Evolutionary conservation across 192 early-diverging fungal genomes (phyloP).

Genomic region (Coemansia sp.): DNA sequence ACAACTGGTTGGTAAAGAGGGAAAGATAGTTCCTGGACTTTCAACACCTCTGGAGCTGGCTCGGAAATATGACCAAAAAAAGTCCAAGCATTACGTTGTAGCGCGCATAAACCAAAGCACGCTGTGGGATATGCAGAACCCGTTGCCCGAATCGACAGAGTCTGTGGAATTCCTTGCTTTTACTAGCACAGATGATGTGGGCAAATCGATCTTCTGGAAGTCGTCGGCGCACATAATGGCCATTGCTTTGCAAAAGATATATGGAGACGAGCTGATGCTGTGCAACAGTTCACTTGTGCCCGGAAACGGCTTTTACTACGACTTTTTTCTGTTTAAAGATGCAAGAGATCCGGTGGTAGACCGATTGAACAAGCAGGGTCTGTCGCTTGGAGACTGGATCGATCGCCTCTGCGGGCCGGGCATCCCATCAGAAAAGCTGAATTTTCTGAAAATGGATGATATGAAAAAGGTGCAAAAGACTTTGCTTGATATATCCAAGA

Average conservation of each 20-base stretch:
- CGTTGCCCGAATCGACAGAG: slow-evolving; percentile 31
- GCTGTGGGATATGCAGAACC: slow-evolving; percentile 59
- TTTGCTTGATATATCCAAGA: slow-evolving; percentile 56
- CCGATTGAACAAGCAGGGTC: slow-evolving; percentile 12
- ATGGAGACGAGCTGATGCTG: slow-evolving; percentile 66
- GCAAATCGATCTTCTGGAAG: slow-evolving; percentile 63
- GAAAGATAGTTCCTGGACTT: slow-evolving; percentile 4
- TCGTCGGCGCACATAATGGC: slow-evolving; percentile 74
- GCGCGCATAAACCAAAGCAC: slow-evolving; percentile 54
- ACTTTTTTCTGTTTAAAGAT: slow-evolving; percentile 60
- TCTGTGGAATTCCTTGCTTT: slow-evolving; percentile 50
- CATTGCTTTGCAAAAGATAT: slow-evolving; percentile 69
- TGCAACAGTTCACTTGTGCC: slow-evolving; percentile 71
- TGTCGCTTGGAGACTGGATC: slow-evolving; percentile 27
- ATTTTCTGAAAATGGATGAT: slow-evolving; percentile 58
- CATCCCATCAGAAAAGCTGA: slow-evolving; percentile 18
- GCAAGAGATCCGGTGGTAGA: slow-evolving; percentile 6
- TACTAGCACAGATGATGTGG: slow-evolving; percentile 35
- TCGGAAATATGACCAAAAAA: slow-evolving; percentile 42
- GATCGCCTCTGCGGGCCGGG: slow-evolving; percentile 21
- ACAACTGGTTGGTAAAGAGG: slow-evolving; percentile 7
- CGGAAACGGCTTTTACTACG: slow-evolving; percentile 81
- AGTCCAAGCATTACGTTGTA: slow-evolving; percentile 53
- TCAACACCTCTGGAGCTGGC: slow-evolving; percentile 59
- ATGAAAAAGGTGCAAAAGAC: slow-evolving; percentile 54